These are phyloP conservation scores for Rhododendron kiyosumense DNA, from an alignment of 148 eudicot genomes.

Conservation along the genomic window DNA sequence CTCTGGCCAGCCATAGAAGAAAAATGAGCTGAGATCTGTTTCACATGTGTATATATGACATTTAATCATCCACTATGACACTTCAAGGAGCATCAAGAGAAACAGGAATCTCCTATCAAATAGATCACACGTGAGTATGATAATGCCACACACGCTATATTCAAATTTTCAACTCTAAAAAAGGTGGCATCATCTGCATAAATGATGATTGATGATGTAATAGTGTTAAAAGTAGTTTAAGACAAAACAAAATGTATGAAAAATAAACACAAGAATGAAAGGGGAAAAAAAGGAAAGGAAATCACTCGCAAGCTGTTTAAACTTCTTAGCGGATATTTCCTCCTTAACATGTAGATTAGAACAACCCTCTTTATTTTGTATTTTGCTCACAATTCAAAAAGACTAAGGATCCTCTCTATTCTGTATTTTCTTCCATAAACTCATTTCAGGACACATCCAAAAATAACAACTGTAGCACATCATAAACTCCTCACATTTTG, in stretches of 20 bases:
- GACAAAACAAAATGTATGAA: neutral
- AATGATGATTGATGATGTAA: neutral
- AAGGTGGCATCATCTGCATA: neutral
- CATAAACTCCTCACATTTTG: neutral
- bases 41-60: neutral
- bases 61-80: neutral
- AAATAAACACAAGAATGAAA: neutral
- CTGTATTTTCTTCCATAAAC: neutral
- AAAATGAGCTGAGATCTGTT: constrained; percentile 8
- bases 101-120: neutral
- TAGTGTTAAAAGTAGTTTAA: neutral
- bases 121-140: neutral
- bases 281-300: neutral
- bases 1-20: constrained; percentile 80
- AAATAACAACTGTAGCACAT: neutral
- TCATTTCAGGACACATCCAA: neutral
- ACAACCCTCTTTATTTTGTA: neutral
- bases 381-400: neutral
- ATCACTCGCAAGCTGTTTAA: neutral
- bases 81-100: neutral
- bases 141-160: neutral
- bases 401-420: neutral
- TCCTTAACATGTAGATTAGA: neutral
- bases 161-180: neutral
- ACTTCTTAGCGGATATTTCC: neutral